Evolutionary conservation across 345 rosid genomes (phyloP).

Genomic region (Linum trigynum): DNA sequence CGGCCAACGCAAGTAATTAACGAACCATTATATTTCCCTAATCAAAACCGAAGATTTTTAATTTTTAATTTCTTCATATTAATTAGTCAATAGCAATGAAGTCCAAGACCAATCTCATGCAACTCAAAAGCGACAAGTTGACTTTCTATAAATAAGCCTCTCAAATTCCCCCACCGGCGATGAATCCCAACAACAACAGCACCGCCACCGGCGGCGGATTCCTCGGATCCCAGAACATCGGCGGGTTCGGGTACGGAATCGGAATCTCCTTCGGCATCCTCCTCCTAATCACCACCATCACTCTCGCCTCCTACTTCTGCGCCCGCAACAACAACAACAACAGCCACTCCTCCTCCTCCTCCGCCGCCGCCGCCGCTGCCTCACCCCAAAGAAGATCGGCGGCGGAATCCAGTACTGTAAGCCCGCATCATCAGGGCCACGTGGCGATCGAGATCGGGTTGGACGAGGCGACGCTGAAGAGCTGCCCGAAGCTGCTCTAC

Average conservation of each 20-base stretch:
- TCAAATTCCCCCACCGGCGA: slow-evolving; percentile 6
- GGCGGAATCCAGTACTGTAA: neutral
- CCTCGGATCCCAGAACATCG: slow-evolving; percentile 18
- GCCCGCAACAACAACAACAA: slow-evolving; percentile 12
- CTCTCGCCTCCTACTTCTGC: slow-evolving; percentile 38
- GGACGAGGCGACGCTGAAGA: slow-evolving; percentile 57
- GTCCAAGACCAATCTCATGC: too few relatives aligned
- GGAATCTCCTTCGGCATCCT: slow-evolving; percentile 37
- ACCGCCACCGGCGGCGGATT: slow-evolving; percentile 4
- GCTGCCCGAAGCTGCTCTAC: slow-evolving; percentile 66
- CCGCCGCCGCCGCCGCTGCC: neutral
- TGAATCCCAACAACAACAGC: slow-evolving; percentile 14
- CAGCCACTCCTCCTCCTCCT: neutral
- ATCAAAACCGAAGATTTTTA: too few relatives aligned
- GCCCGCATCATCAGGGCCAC: slow-evolving; percentile 9
- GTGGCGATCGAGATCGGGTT: slow-evolving; percentile 42
- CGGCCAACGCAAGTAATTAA: too few relatives aligned
- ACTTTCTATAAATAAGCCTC: neutral
- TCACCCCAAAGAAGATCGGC: neutral
- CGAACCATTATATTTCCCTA: too few relatives aligned
- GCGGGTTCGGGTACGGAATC: slow-evolving; percentile 37
- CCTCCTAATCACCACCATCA: slow-evolving; percentile 32
- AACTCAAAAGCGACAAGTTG: neutral
- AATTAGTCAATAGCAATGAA: too few relatives aligned
- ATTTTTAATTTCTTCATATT: too few relatives aligned